Base-by-base conservation (phyloP, 495 filamentous ascomycete species). In the Xylaria bambusicola region DNA sequence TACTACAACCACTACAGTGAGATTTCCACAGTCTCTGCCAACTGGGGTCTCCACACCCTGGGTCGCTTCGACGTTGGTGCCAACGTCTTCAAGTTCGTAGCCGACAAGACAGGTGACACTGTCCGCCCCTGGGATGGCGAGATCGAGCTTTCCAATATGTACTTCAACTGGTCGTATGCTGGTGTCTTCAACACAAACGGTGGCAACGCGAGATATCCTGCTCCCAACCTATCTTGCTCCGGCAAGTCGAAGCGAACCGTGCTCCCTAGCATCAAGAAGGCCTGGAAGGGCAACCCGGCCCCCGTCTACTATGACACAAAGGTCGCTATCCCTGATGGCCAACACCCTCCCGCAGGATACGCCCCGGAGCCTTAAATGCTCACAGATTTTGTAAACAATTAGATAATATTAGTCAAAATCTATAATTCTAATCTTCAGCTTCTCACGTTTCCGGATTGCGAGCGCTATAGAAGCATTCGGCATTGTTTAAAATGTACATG, bases 1-100 rank as follows among this genome's bases (percentile, higher is more conserved):
- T 90, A 84, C 77, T 91, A 91, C 74, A 84, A 79, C 66, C 88
- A 90, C 74, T 90, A 88, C 79, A 87, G 82, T 35, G 75, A 81
- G 55, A 80, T 92, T 58, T 76, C 87, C 9, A 85, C 86, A 18
- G 77, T 86, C 20, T 75, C 80, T 24, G 84, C 83, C 8, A 91
- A 91, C 77, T 87, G 77, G 77, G 66, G 69, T 49, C 70, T 77
- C 7, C 69, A 70, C 60, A 74, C 73, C 13, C 69, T 77, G 1
- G 75, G 75, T 3, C 79, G 82, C 50, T 83, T 72, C 45, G 82
- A 82, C 51, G 79, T 80, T 31, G 80, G 77, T 44, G 80, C 81
- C 36, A 84, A 85, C 67, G 81, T 85, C 29, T 77, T 80, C 62
- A 66, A 69, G 38, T 54, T 74, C n/a, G 78, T 79, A 2, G 77